Percentiles rank a stretch among this genome's conserved stretches.
Evolutionary conservation across 148 eudicot genomes (phyloP).

Genomic region (Diospyros kaki): DNA sequence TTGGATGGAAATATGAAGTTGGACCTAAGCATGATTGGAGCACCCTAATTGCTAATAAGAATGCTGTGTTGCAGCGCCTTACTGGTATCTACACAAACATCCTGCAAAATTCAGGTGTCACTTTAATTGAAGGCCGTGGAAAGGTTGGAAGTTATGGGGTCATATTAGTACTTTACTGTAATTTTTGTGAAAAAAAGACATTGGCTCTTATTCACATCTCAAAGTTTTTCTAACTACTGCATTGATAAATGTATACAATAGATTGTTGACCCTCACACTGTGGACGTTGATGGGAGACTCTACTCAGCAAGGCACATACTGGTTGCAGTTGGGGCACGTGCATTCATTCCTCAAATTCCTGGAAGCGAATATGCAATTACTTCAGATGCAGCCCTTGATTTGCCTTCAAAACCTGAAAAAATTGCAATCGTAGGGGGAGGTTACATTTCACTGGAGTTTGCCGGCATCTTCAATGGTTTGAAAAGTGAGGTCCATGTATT

Average conservation of each 20-base stretch:
- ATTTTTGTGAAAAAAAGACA: neutral
- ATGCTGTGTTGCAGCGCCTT: conserved; percentile 91
- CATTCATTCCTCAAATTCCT: conserved; percentile 86
- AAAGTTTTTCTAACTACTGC: conserved; percentile 3
- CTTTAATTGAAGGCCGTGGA: conserved; percentile 92
- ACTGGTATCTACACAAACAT: conserved; percentile 90
- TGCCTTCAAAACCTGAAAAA: conserved; percentile 80
- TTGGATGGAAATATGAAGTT: conserved; percentile 89
- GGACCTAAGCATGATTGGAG: conserved; percentile 97
- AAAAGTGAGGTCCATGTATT: conserved; percentile 85
- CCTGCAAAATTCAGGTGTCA: conserved; percentile 70
- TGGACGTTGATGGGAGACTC: conserved; percentile 86
- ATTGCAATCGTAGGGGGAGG: conserved; percentile 99
- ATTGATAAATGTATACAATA: conserved; percentile 27
- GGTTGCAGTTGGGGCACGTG: conserved; percentile 92
- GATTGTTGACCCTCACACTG: conserved; percentile 94
- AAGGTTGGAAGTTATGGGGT: conserved; percentile 51
- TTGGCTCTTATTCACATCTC: neutral
- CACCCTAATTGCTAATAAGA: conserved; percentile 92
- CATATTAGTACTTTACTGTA: neutral
- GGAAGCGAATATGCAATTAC: conserved; percentile 86
- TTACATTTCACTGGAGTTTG: conserved; percentile 93
- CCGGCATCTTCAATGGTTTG: conserved; percentile 97
- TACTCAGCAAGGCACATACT: conserved; percentile 83
- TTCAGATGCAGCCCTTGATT: conserved; percentile 96